These are phyloP conservation scores for Macadamia tetraphylla DNA, from an alignment of 164 flowering plant species.

Conservation along the genomic window DNA sequence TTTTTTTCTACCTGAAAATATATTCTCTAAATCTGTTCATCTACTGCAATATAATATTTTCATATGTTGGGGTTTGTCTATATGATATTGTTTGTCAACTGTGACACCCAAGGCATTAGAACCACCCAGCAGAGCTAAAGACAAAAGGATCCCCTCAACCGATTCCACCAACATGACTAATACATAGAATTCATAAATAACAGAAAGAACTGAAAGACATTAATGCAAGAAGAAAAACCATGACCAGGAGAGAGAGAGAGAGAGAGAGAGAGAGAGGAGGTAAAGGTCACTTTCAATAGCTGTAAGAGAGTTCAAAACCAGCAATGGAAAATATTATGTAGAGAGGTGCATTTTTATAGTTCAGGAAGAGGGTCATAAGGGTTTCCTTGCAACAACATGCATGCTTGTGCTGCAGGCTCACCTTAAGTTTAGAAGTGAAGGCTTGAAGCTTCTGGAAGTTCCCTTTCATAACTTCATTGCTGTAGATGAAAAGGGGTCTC, in stretches of 20 bases:
- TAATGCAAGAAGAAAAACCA: neutral
- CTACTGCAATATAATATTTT: neutral
- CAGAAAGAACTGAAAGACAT: neutral
- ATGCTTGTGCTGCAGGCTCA: too few relatives aligned
- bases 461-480: neutral
- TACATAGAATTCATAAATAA: slow-evolving; percentile 10
- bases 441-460: neutral
- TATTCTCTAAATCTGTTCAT: too few relatives aligned
- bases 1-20: too few relatives aligned
- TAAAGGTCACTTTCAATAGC: slow-evolving; percentile 28
- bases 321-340: slow-evolving; percentile 21
- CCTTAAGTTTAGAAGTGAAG: neutral
- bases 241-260: neutral
- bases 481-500: neutral
- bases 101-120: slow-evolving; percentile 21
- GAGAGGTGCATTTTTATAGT: slow-evolving; percentile 7
- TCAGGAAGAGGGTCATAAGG: neutral
- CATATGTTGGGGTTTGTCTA: slow-evolving; percentile 21
- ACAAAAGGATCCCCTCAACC: slow-evolving; percentile 24
- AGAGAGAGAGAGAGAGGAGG: slow-evolving; percentile 7
- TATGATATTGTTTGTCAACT: slow-evolving; percentile 25
- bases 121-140: slow-evolving; percentile 27
- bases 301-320: slow-evolving; percentile 27
- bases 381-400: too few relatives aligned
- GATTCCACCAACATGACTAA: slow-evolving; percentile 35